A percentile compares a stretch with the other conserved stretches of the same genome.
Evolutionary conservation across 768 basidiomycete species (phyloP).

Genomic region (Lepiota venenata): DNA sequence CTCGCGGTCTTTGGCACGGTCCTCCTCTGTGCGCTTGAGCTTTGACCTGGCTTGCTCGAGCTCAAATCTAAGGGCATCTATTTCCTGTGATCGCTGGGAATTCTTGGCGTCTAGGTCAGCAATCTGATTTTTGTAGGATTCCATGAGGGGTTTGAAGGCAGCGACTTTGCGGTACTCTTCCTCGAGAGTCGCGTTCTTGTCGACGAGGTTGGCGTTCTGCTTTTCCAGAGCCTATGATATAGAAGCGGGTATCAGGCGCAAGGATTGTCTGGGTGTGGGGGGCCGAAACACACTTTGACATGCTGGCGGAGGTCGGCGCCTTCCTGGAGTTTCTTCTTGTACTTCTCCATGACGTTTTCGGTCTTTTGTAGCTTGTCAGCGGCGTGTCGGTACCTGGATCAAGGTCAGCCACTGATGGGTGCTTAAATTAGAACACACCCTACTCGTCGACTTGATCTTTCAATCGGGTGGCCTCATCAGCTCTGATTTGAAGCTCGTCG

Average conservation of each 20-base stretch:
- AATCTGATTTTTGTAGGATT: conserved; percentile 88
- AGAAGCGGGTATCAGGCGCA: background rate
- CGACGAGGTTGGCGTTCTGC: conserved; percentile 89
- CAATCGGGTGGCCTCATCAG: conserved; percentile 73
- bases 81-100: conserved; percentile 63
- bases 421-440: conserved; percentile 20
- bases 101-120: conserved; percentile 73
- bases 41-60: conserved; percentile 72
- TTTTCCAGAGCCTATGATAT: conserved; percentile 73
- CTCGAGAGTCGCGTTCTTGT: conserved; percentile 89
- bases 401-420: background rate
- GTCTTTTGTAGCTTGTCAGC: conserved; percentile 91
- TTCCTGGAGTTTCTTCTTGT: conserved; percentile 97
- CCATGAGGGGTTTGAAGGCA: conserved; percentile 85
- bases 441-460: conserved; percentile 97
- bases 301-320: conserved; percentile 85
- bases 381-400: conserved; percentile 78
- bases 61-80: conserved; percentile 69
- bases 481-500: conserved; percentile 76
- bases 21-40: conserved; percentile 63
- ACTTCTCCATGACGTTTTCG: conserved; percentile 98
- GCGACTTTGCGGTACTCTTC: conserved; percentile 88
- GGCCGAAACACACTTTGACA: conserved; percentile 57
- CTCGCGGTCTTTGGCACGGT: conserved; percentile 77
- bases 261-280: background rate